Conservation (phyloP, 129 eudicot species). For the Flaveria brownii region DNA sequence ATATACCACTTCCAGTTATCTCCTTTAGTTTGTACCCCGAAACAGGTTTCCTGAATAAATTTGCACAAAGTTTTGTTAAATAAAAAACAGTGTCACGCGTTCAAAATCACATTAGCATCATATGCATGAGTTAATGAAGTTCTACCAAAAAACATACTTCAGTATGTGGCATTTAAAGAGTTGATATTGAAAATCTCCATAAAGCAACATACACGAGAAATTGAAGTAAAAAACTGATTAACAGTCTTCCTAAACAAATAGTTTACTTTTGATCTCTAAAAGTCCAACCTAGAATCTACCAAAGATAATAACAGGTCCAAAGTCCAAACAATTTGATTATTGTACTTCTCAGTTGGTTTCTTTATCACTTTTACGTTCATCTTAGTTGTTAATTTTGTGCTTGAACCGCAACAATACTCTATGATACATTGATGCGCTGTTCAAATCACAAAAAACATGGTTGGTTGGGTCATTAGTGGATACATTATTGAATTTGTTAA, state of each 20-base stretch:
- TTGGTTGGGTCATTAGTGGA: no score
- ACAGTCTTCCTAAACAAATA: slow-evolving; percentile 5
- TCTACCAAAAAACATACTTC: slow-evolving; percentile 6
- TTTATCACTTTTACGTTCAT: slow-evolving; percentile 1
- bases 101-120: neutral
- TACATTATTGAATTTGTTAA: no score
- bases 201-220: neutral
- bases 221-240: neutral
- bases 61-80: neutral
- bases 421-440: neutral
- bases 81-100: neutral
- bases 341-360: neutral
- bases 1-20: slow-evolving; percentile 49
- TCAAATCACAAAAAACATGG: no score
- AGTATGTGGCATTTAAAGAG: neutral
- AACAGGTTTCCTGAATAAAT: slow-evolving; percentile 46
- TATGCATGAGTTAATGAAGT: neutral
- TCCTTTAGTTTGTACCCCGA: slow-evolving; percentile 47
- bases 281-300: slow-evolving; percentile 16
- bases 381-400: neutral
- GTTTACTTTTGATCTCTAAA: neutral
- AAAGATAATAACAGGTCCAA: neutral
- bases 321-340: neutral
- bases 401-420: neutral
- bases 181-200: neutral